Evolutionary conservation across 768 basidiomycete species (phyloP).

Genomic region (Crepidotus variabilis): DNA sequence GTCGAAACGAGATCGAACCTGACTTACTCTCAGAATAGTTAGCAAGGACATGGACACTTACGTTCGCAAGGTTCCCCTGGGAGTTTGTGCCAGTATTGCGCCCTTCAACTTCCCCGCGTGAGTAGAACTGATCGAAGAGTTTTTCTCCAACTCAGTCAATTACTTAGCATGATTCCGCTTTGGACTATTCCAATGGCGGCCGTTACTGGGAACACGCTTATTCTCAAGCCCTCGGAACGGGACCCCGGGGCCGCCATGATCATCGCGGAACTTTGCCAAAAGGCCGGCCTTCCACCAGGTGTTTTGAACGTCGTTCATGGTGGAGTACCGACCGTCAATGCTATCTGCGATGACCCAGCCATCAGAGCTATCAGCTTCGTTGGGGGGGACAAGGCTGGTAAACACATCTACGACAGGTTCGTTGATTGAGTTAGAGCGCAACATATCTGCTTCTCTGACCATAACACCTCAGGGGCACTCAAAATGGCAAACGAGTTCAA

Average conservation of each 20-base stretch:
- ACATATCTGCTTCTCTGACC: not conserved
- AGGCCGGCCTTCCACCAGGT: slow-evolving; percentile 83
- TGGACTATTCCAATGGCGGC: slow-evolving; percentile 93
- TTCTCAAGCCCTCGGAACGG: slow-evolving; percentile 94
- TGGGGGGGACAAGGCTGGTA: slow-evolving; percentile 89
- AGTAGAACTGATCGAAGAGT: slow-evolving; percentile 20
- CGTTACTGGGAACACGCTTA: slow-evolving; percentile 88
- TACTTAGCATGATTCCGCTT: slow-evolving; percentile 83
- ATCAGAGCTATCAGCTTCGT: slow-evolving; percentile 98
- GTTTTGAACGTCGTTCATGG: slow-evolving; percentile 94
- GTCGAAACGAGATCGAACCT: slow-evolving; percentile 2
- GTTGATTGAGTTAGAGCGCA: slow-evolving; percentile 5
- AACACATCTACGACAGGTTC: slow-evolving; percentile 88
- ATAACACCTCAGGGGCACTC: slow-evolving; percentile 59
- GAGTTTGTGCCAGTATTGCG: slow-evolving; percentile 82
- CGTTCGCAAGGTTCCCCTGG: slow-evolving; percentile 77
- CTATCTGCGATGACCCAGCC: slow-evolving; percentile 86
- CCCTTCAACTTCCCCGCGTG: slow-evolving; percentile 93
- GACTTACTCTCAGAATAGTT: slow-evolving; percentile 37
- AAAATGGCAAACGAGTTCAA: slow-evolving; percentile 87
- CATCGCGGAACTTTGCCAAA: slow-evolving; percentile 90
- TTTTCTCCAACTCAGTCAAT: too few relatives aligned
- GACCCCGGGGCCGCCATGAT: slow-evolving; percentile 98
- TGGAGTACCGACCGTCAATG: slow-evolving; percentile 83
- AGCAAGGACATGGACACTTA: slow-evolving; percentile 97